Evolutionary conservation across 305 asterid species (phyloP).

Genomic region (Vinca major): DNA sequence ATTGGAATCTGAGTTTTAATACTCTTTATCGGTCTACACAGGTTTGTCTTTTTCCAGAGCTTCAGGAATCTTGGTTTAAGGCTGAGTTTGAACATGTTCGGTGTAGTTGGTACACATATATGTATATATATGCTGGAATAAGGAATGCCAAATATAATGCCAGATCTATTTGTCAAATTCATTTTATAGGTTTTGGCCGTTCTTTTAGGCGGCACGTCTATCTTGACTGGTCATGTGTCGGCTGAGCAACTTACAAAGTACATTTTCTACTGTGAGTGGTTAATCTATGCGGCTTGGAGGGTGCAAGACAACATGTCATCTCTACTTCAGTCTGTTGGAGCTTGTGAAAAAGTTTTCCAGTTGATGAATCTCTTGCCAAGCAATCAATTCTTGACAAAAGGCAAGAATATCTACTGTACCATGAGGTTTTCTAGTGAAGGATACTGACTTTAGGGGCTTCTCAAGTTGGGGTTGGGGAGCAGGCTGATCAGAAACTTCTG

Average conservation of each 20-base stretch:
- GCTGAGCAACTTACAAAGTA: constrained; percentile 97
- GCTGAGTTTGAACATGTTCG: background rate
- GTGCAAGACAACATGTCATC: constrained; percentile 79
- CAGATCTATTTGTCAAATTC: background rate
- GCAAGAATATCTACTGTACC: constrained; percentile 19
- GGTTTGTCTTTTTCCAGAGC: constrained; percentile 23
- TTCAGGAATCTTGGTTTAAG: background rate
- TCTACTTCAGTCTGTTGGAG: constrained; percentile 92
- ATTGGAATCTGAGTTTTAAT: constrained; percentile 50
- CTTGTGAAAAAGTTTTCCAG: constrained; percentile 94
- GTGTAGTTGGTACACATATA: background rate
- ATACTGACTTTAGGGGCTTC: background rate
- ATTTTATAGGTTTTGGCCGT: constrained; percentile 80
- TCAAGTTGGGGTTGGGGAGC: background rate
- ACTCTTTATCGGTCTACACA: constrained; percentile 49
- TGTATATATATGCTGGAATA: too few species aligned
- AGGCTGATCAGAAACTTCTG: background rate
- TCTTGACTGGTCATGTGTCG: constrained; percentile 79
- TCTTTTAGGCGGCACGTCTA: constrained; percentile 88
- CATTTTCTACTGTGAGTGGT: constrained; percentile 95
- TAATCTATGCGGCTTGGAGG: constrained; percentile 96
- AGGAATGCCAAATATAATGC: background rate
- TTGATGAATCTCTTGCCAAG: constrained; percentile 67
- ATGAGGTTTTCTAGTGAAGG: background rate
- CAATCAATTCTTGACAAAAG: constrained; percentile 62